Evolutionary conservation across 2,329 filamentous ascomycete species (phyloP), one percentile per base, ranked within the genome.

Genomic region (Trichoderma breve): DNA sequence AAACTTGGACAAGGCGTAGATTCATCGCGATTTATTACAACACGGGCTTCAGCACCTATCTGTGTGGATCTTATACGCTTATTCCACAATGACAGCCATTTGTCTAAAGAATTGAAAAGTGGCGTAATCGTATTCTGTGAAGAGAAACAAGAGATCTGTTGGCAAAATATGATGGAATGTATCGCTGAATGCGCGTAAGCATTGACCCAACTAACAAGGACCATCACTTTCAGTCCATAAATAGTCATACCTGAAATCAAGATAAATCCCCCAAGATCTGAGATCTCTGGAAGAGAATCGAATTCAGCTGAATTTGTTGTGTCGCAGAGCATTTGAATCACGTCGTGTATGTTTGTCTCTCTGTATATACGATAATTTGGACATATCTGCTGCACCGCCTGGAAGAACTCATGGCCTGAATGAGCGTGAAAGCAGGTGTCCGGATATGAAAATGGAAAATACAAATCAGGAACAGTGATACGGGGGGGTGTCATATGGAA

Each of bases 181-280:
- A 51, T 51, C n/a, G 43, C 43, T 51, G 43, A 21, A 51, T 51
- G 1, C n/a, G n/a, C 1, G 43, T 51, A 51, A 51, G 43, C 0
- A 21, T 21, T 51, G 43, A 21, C 43, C 0, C 2, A 51, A 6
- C 43, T 21, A 1, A 51, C 9, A 51, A 51, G 43, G 21, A 12
- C n/a, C 0, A 3, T 51, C 18, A 1, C 1, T 1, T 47, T 47
- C 43, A 11, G 0, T 47, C 8, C 2, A 4, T 4, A 47, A 21
- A 47, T 4, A 1, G 4, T 12, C 43, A 51, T 51, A 51, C 43
- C 43, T 51, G 43, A 51, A 51, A 51, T 51, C n/a, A 51, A 3
- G 3, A 51, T 51, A 21, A 51, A 51, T 21, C 43, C 43, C 8
- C 43, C 43, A 11, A 51, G 43, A 51, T 51, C 43, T 12, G 43